These are phyloP conservation scores for Lathyrus oleraceus DNA, from an alignment of 306 rosid species.

Conservation along the genomic window DNA sequence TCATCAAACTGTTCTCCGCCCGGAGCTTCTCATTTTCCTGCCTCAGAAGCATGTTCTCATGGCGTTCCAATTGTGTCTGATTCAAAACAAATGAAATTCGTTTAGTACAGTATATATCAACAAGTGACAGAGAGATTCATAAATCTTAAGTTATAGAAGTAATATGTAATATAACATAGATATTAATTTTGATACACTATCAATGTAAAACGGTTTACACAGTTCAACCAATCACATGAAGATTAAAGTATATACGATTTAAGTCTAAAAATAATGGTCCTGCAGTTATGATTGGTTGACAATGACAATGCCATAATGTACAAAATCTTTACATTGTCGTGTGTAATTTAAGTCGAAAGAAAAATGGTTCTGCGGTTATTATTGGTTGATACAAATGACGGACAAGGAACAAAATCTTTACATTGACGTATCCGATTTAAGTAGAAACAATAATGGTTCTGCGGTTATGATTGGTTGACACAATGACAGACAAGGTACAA, in stretches of 20 bases:
- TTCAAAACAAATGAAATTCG: slow-evolving; percentile 27
- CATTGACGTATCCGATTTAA: no score
- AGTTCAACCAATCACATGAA: background rate
- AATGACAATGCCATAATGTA: background rate
- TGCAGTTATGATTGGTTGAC: background rate
- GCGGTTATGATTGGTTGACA: no score
- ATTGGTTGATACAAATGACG: no score
- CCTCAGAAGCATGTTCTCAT: slow-evolving; percentile 75
- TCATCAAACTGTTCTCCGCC: slow-evolving; percentile 73
- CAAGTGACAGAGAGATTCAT: background rate
- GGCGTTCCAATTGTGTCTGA: slow-evolving; percentile 89
- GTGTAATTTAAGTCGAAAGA: no score
- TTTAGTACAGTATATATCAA: background rate
- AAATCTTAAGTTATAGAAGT: background rate
- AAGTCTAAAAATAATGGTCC: background rate
- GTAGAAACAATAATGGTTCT: no score
- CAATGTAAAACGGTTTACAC: background rate
- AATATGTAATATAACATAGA: background rate
- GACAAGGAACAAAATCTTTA: no score
- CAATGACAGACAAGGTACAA: no score
- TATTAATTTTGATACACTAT: background rate
- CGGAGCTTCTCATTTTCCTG: slow-evolving; percentile 86
- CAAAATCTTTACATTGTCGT: no score
- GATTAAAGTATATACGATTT: background rate
- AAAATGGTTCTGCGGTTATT: no score